Percentiles rank a stretch among this genome's conserved stretches.
These are phyloP conservation scores for Bipolaris gigantea DNA, from an alignment of 2,329 filamentous ascomycete species.

Conservation along the genomic window DNA sequence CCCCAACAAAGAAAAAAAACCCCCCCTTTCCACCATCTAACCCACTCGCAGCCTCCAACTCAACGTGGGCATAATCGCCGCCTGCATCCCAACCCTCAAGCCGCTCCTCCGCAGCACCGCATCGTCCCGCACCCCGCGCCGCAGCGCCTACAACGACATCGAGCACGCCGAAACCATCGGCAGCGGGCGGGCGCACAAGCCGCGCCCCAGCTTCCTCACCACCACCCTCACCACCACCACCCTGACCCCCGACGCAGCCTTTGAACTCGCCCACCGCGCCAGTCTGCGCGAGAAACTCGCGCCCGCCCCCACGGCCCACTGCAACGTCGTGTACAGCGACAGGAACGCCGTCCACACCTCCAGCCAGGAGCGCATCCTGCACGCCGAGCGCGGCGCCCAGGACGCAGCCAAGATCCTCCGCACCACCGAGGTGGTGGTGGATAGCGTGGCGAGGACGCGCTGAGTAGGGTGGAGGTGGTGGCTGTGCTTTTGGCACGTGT, in stretches of 20 bases:
- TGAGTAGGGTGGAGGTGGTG: no score
- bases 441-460: no score
- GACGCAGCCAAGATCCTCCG: not conserved
- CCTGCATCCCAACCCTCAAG: conserved; percentile 6
- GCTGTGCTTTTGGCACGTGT: no score
- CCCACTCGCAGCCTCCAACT: not conserved
- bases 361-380: not conserved
- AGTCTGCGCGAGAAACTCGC: no score
- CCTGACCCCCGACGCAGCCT: not conserved
- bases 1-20: not conserved
- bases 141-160: not conserved
- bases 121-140: not conserved
- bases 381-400: not conserved
- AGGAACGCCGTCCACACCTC: not conserved
- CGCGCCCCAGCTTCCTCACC: not conserved
- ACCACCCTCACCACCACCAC: not conserved
- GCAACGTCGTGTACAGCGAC: not conserved
- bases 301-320: no score
- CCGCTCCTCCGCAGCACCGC: not conserved
- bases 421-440: conserved; percentile 1
- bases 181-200: not conserved
- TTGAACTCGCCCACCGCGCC: not conserved
- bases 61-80: conserved; percentile 5
- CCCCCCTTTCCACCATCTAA: not conserved
- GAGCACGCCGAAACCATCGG: not conserved